phyloP scores from a whole-genome alignment of 495 filamentous ascomycete species.

The Hamigera avellanea region DNA sequence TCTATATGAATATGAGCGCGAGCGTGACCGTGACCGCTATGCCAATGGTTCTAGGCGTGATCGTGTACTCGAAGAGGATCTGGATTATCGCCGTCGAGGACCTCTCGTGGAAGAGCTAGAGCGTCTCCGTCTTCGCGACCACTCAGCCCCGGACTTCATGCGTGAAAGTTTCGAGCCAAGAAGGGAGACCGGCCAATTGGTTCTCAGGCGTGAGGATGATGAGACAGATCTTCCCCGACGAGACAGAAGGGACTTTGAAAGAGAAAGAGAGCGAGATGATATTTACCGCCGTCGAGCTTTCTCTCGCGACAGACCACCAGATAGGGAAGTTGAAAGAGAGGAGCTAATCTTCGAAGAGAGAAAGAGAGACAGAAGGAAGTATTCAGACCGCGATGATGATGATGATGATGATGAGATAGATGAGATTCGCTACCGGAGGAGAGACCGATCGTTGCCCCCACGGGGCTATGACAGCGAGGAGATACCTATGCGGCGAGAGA shows the following conservation, averaged over 20 bases:
- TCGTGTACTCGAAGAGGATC: slow-evolving; percentile 12
- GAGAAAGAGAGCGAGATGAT: slow-evolving; percentile 19
- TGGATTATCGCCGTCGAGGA: slow-evolving; percentile 15
- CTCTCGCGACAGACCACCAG: slow-evolving; percentile 2
- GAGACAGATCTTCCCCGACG: slow-evolving; percentile 11
- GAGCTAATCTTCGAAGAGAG: slow-evolving; percentile 10
- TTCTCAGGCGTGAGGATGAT: slow-evolving; percentile 11
- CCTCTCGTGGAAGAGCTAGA: slow-evolving; percentile 19
- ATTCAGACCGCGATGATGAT: slow-evolving; percentile 28
- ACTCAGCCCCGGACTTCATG: slow-evolving; percentile 15
- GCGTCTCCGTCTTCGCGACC: slow-evolving; percentile 19
- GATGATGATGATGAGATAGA: slow-evolving; percentile 14
- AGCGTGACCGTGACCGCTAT: slow-evolving; percentile 5
- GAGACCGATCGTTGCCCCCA: slow-evolving; percentile 7
- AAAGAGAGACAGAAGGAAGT: slow-evolving; percentile 9
- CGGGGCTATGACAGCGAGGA: slow-evolving; percentile 5
- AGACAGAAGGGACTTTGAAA: slow-evolving; percentile 8
- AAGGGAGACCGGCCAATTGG: slow-evolving; percentile 12
- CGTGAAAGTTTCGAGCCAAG: slow-evolving; percentile 10
- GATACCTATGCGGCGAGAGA: slow-evolving; percentile 2
- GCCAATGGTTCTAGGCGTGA: slow-evolving; percentile 7
- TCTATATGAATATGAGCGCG: slow-evolving; percentile 16
- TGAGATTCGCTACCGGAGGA: slow-evolving; percentile 6
- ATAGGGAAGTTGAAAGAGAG: slow-evolving; percentile 18
- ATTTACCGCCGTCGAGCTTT: slow-evolving; percentile 11